phyloP scores from a whole-genome alignment of 2,329 filamentous ascomycete species.

The Huntiella bhutanensis region DNA sequence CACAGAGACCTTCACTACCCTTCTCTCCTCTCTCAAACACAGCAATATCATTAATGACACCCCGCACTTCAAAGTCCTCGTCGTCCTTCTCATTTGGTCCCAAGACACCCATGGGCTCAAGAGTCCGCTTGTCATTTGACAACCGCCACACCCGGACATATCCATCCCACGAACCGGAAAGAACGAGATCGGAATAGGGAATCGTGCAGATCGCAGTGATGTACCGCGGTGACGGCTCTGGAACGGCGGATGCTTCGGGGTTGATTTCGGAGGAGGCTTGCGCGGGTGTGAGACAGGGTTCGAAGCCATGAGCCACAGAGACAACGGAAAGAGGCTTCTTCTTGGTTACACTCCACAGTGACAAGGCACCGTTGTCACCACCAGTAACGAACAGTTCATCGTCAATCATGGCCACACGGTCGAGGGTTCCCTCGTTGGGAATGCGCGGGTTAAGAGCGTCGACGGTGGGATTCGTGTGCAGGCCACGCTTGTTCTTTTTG shows the following conservation, averaged over 20 bases:
- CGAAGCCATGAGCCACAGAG: slow-evolving; percentile 67
- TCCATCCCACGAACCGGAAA: slow-evolving; percentile 91
- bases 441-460: slow-evolving; percentile 24
- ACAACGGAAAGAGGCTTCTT: slow-evolving; percentile 83
- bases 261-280: slow-evolving; percentile 55
- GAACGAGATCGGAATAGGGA: slow-evolving; percentile 74
- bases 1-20: slow-evolving; percentile 57
- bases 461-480: slow-evolving; percentile 11
- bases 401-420: slow-evolving; percentile 78
- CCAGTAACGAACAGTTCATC: slow-evolving; percentile 83
- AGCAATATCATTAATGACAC: slow-evolving; percentile 74
- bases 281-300: slow-evolving; percentile 47
- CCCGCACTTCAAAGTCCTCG: slow-evolving; percentile 30
- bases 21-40: slow-evolving; percentile 70
- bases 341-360: slow-evolving; percentile 76
- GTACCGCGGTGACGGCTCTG: slow-evolving; percentile 56
- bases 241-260: slow-evolving; percentile 38
- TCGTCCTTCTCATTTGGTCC: slow-evolving; percentile 17
- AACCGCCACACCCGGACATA: slow-evolving; percentile 71
- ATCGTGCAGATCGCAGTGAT: slow-evolving; percentile 78
- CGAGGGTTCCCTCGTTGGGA: slow-evolving; percentile 69
- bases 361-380: slow-evolving; percentile 73
- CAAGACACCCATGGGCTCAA: slow-evolving; percentile 54
- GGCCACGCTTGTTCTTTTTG: slow-evolving; percentile 22
- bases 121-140: slow-evolving; percentile 59